A percentile compares a stretch with the other conserved stretches of the same genome.
These are phyloP conservation scores for Prunus fruticosa DNA, from an alignment of 306 rosid species.

Conservation along the genomic window DNA sequence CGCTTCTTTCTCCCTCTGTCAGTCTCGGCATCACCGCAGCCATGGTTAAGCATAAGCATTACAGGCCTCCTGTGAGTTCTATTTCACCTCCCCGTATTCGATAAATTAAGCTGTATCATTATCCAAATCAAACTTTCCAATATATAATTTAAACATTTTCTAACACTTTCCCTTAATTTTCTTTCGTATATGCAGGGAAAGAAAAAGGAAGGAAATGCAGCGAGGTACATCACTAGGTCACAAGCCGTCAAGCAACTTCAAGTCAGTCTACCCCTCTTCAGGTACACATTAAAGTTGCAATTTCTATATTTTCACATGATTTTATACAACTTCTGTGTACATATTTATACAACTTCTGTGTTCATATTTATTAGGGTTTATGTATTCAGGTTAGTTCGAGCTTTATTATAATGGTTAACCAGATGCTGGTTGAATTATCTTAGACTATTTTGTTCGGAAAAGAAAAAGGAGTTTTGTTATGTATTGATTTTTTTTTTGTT, in stretches of 20 bases:
- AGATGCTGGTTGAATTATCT: neutral
- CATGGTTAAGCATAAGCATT: slow-evolving; percentile 50
- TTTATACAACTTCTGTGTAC: neutral
- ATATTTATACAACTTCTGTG: neutral
- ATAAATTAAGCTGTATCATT: neutral
- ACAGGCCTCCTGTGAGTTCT: slow-evolving; percentile 71
- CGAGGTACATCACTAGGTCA: slow-evolving; percentile 75
- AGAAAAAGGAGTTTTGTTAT: neutral
- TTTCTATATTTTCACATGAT: neutral
- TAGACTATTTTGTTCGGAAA: neutral
- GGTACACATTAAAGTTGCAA: slow-evolving; percentile 31
- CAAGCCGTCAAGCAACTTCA: slow-evolving; percentile 87
- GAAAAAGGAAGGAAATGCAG: slow-evolving; percentile 97
- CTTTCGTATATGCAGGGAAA: slow-evolving; percentile 52
- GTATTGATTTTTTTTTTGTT: neutral
- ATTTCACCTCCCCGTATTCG: neutral
- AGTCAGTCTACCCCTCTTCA: slow-evolving; percentile 75
- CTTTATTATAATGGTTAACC: neutral
- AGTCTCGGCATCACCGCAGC: neutral
- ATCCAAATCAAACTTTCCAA: neutral
- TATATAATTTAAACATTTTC: neutral
- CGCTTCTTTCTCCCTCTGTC: neutral
- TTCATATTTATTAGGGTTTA: neutral
- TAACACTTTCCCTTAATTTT: neutral
- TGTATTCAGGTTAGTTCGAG: neutral